A percentile compares a stretch with the other conserved stretches of the same genome.
phyloP scores from a whole-genome alignment of 805 yeast species.

The Metschnikowia colocasiae region DNA sequence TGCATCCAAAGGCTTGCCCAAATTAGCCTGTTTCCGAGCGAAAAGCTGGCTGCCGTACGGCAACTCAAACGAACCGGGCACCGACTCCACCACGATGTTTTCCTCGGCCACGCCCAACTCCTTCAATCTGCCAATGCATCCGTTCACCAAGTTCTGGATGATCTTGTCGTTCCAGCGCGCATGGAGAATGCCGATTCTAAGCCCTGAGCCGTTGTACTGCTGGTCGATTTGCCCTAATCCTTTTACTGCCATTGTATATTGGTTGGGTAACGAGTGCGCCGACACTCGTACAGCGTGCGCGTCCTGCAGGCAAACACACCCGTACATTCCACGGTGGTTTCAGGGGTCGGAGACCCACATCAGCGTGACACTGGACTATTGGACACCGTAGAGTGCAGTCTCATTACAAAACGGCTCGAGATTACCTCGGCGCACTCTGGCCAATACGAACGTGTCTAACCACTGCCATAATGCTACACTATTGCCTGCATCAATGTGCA shows the following conservation, averaged over 20 bases:
- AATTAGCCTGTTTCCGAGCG: slow-evolving; percentile 39
- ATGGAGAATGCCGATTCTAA: slow-evolving; percentile 83
- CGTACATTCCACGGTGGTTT: too few relatives aligned
- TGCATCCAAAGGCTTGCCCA: slow-evolving; percentile 64
- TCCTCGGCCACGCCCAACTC: slow-evolving; percentile 69
- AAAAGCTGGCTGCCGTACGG: slow-evolving; percentile 73
- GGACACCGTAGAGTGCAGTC: too few relatives aligned
- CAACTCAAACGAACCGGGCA: slow-evolving; percentile 93
- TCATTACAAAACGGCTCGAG: too few relatives aligned
- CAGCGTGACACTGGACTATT: too few relatives aligned
- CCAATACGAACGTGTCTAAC: too few relatives aligned
- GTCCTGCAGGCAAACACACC: too few relatives aligned
- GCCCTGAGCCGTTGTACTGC: slow-evolving; percentile 58
- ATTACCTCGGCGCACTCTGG: too few relatives aligned
- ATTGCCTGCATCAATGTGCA: too few relatives aligned
- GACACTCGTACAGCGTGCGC: too few relatives aligned
- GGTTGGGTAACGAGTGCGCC: too few relatives aligned
- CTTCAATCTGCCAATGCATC: slow-evolving; percentile 59
- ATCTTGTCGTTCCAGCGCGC: slow-evolving; percentile 91
- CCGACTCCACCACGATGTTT: slow-evolving; percentile 76
- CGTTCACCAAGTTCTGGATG: slow-evolving; percentile 74
- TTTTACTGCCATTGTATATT: slow-evolving; percentile 65
- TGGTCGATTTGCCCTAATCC: slow-evolving; percentile 77
- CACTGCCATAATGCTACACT: too few relatives aligned
- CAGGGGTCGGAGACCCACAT: too few relatives aligned